Percentiles rank a stretch among this genome's conserved stretches.
Conservation (phyloP, 2,329 filamentous ascomycete species). For the Xylaria arbuscula region DNA sequence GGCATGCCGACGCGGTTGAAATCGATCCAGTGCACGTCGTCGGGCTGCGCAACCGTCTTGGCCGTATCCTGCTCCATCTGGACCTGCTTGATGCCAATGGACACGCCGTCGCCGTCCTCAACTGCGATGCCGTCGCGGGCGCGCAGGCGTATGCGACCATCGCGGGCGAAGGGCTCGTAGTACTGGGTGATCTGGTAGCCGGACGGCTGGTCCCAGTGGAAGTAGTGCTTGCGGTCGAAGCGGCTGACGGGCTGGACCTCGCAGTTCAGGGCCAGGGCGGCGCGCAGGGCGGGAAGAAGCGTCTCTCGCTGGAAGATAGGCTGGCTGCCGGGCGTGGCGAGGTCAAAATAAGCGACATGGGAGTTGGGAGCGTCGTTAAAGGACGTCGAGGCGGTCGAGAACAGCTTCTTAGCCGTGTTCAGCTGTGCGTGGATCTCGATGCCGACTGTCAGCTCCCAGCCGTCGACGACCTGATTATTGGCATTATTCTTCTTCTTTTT, state of each 20-base stretch:
- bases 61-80: constrained; percentile 99
- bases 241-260: constrained; percentile 78
- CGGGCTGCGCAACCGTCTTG: constrained; percentile 85
- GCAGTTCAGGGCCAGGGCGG: constrained; percentile 86
- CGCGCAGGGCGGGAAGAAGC: constrained; percentile 88
- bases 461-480: constrained; percentile 64
- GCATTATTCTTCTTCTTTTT: constrained; percentile 60
- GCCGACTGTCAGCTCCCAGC: constrained; percentile 94
- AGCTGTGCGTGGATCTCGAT: constrained; percentile 98
- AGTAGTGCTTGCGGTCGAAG: constrained; percentile 98
- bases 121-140: constrained; percentile 82
- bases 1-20: constrained; percentile 94
- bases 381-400: constrained; percentile 77
- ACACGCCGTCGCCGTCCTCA: constrained; percentile 76
- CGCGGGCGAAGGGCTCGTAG: constrained; percentile 76
- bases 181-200: constrained; percentile 99
- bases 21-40: constrained; percentile 81
- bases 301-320: constrained; percentile 86
- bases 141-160: constrained; percentile 78
- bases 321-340: constrained; percentile 88
- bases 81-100: constrained; percentile 88
- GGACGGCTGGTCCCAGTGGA: constrained; percentile 96
- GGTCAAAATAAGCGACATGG: constrained; percentile 89
- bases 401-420: constrained; percentile 89
- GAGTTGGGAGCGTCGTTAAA: constrained; percentile 79